Base-by-base conservation (phyloP, 129 eudicot genomes). In the Oenanthe sinensis region DNA sequence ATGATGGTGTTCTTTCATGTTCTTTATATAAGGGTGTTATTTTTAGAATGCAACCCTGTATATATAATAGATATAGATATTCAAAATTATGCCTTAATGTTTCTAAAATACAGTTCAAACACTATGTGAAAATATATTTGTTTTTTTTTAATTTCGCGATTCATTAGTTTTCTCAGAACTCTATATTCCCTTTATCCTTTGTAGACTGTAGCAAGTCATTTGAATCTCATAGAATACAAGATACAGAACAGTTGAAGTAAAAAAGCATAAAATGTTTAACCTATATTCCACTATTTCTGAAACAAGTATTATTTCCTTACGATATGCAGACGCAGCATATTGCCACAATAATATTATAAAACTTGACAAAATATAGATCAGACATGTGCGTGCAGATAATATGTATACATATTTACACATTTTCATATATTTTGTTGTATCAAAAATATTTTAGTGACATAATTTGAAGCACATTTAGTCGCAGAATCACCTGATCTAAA, bases 401-500 rank as follows among this genome's bases (percentile, higher is more conserved):
- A 54, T 54, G 8, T 54, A 54, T 20, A 4, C 36, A 55, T 19
- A 17, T 52, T 20, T 24, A 26, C 2, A 6, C 69, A 24, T 10
- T 28, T 10, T 14, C 40, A 67, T 30, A 67, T 67, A 30, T 30
- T 26, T 1, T 67, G 40, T 14, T 74, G n/a, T 26, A 24, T 13
- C 10, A 28, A 46, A n/a, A 26, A 5, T 46, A 22, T n/a, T 50
- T 2, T 36, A 74, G 74, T 71, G 40, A 71, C 65, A 48, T 30
- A 79, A 70, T 8, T n/a, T 13, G 24, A 39, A 22, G 50, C 55
- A 44, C 22, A 12, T 70, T 37, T 19, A 14, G 45, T 46, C 3
- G 0, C 40, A 16, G 43, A 81, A 6, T 42, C 81, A 96, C 99
- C 97, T 96, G 99, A 69, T 96, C 96, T 80, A 96, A 85, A 58